Base-by-base conservation (phyloP, 768 basidiomycete genomes). In the Udeniomyces megalosporus region DNA sequence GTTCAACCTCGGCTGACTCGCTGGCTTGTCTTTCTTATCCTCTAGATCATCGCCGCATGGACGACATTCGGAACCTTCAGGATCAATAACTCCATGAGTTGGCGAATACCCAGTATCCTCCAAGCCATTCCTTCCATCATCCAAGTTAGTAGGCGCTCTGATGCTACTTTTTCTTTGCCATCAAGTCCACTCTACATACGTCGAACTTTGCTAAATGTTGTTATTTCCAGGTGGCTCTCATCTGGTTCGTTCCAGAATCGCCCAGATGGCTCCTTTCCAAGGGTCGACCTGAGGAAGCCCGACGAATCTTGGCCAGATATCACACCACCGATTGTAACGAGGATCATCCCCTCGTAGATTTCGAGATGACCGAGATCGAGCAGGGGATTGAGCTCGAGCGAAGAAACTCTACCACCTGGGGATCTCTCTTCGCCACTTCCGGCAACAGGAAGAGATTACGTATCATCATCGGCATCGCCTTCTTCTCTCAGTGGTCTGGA, bases 261-360 rank as follows among this genome's bases (percentile, higher is more conserved):
- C 90, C 90, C 51, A 82, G 88, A 78, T 92, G 79, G 80, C 75
- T 90, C 66, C 71, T 90, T 69, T 81, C 77, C 74, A 86, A 85
- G 72, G 87, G 87, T 26, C 79, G 79, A 60, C 80, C 86, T 14
- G 79, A 76, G 0, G 76, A 85, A 70, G 90, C 88, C 2, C 74
- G 85, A 48, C 69, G 76, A n/a, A 78, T 78, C 20, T 77, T 92
- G 24, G 86, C 86, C 1, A 83, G 86, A 71, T 88, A 89, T 71
- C 88, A 92, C 52, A 61, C 56, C n/a, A 56, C 48, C 69, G 85
- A 86, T 35, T 82, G 86, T 66, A 81, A 90, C 58, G 34, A 34
- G 22, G 20, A 32, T 1, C 22, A 66, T 26, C 59, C 59, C 2
- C 49, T 66, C 31, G 60, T 61, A 12, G 10, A 58, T 44, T 61